Base-by-base conservation (phyloP, 2,329 filamentous ascomycete species). In the Colletotrichum truncatum region DNA sequence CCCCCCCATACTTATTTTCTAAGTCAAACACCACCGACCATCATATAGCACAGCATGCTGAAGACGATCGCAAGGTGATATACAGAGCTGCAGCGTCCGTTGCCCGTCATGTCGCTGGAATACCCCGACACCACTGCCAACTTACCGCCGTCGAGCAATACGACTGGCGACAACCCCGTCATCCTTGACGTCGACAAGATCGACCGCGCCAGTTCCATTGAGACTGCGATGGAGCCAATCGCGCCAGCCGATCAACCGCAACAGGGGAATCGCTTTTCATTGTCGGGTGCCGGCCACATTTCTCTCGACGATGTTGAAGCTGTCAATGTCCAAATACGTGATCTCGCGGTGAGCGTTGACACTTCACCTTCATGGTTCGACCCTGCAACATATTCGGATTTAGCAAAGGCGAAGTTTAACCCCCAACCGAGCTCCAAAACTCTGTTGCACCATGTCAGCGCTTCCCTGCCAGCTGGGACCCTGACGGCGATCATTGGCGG, bases 401-500 rank as follows among this genome's bases (percentile, higher is more conserved):
- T 82, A 6, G 74, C 80, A 53, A 76, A 75, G 62, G 69, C 72
- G 60, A 79, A 71, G 39, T 77, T 78, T 67, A 76, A 77, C 67
- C 80, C 77, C 4, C 70, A 69, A 2, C 73, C 79, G 3, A 72
- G 71, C 6, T 76, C 77, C 64, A 87, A 87, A 71, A 75, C 79
- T 6, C 86, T 94, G 10, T 78, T 94, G 9, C 80, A 89, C 55
- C 84, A 85, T 28, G 85, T 93, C 46, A 85, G 85, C 68, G 90
- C 90, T 2, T 84, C 87, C 23, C 85, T 93, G 73, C 81, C 82
- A 3, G 84, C 86, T 7, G 90, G 91, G 3, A 90, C 87, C 3
- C 76, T 94, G 39, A 93, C 91, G 0, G 91, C 91, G 8, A 93
- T 94, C 56, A 88, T 94, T 62, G 91, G 91, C 9, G 90, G 91